Percentiles rank a stretch among this genome's conserved stretches.
Conservation (phyloP, 2,329 filamentous ascomycete genomes). For the Waltergamsia citrina region DNA sequence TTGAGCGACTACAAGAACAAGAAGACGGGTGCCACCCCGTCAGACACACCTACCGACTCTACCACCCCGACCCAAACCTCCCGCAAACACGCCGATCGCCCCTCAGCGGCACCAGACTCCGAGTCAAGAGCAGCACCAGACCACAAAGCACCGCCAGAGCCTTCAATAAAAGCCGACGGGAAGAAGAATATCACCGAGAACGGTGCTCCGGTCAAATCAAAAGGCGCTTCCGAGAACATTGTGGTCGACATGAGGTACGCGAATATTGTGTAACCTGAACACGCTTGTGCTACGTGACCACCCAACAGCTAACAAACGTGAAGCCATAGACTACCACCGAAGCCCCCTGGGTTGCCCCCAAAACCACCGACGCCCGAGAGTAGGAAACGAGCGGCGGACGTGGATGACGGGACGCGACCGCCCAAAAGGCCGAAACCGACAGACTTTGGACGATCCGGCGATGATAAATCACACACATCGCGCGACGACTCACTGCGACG, state of each 20-base stretch:
- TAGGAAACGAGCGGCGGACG: slow-evolving; percentile 36
- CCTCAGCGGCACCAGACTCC: background rate
- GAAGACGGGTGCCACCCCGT: slow-evolving; percentile 23
- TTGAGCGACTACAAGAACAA: slow-evolving; percentile 52
- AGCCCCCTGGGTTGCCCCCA: slow-evolving; percentile 24
- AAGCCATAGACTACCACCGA: slow-evolving; percentile 11
- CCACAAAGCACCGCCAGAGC: slow-evolving; percentile 8
- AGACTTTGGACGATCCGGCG: slow-evolving; percentile 12
- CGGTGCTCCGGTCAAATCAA: slow-evolving; percentile 2
- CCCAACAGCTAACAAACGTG: slow-evolving; percentile 8
- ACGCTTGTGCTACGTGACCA: too few species aligned
- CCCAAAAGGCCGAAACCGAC: slow-evolving; percentile 30
- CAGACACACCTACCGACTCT: slow-evolving; percentile 25
- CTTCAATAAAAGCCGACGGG: slow-evolving; percentile 10
- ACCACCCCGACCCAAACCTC: slow-evolving; percentile 1
- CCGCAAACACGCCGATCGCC: background rate
- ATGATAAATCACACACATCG: slow-evolving; percentile 19
- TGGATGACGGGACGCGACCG: slow-evolving; percentile 31
- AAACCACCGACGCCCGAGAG: slow-evolving; percentile 31
- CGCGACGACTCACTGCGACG: too few species aligned
- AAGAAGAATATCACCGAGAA: slow-evolving; percentile 4
- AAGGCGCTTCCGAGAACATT: slow-evolving; percentile 3
- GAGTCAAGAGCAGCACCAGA: background rate
- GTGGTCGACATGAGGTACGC: slow-evolving; percentile 7
- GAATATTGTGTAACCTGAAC: too few species aligned